Conservation (phyloP, 1,139 yeast genomes). For the Keqinozyma sinolaborantium region DNA sequence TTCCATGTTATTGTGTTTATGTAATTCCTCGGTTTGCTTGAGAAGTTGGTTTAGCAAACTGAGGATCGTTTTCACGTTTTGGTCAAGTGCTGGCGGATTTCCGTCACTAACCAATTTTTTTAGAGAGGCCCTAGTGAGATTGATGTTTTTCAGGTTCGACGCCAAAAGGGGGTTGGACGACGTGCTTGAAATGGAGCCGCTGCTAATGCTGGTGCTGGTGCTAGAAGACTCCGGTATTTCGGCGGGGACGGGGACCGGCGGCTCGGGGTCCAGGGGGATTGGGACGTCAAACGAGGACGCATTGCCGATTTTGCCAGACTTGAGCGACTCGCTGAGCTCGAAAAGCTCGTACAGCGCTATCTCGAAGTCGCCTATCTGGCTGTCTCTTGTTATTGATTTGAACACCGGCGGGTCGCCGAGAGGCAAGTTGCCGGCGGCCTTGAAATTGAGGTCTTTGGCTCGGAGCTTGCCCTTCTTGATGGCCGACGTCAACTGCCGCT, state of each 20-base stretch:
- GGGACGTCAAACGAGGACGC: constrained; percentile 8
- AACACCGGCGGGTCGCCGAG: constrained; percentile 12
- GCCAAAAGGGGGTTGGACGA: background rate
- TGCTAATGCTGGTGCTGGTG: too few species aligned
- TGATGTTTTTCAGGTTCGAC: background rate
- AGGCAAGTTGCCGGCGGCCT: constrained; percentile 1
- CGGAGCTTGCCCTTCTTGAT: constrained; percentile 23
- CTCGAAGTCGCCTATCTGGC: constrained; percentile 25
- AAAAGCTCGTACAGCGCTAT: constrained; percentile 24
- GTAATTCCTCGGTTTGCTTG: constrained; percentile 10
- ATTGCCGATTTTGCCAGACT: constrained; percentile 22
- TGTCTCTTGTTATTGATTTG: constrained; percentile 14
- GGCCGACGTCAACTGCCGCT: constrained; percentile 34
- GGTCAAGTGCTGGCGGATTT: background rate
- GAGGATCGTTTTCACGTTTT: constrained; percentile 3
- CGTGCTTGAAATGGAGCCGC: background rate
- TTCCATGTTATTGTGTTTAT: constrained; percentile 9
- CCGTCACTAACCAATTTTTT: background rate
- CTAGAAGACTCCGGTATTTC: too few species aligned
- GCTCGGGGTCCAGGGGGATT: constrained; percentile 2
- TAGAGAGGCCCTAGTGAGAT: background rate
- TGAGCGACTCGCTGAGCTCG: constrained; percentile 30
- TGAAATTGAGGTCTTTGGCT: constrained; percentile 7
- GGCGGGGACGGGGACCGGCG: constrained; percentile 1
- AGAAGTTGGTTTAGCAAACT: constrained; percentile 11